These are phyloP conservation scores for Millerago galiae DNA, from an alignment of 805 yeast genomes.

Conservation along the genomic window DNA sequence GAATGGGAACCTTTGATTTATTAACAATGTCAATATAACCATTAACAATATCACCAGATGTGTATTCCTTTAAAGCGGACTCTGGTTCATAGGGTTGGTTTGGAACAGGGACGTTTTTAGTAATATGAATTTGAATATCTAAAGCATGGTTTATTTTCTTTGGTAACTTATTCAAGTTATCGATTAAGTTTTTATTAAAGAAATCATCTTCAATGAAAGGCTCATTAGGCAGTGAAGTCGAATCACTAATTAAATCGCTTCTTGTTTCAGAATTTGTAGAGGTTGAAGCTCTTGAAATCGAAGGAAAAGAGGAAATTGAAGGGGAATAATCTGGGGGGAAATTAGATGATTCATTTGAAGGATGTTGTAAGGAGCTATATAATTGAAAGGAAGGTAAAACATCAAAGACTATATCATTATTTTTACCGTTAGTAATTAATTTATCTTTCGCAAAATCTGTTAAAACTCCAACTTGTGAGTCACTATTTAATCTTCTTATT, in stretches of 20 bases:
- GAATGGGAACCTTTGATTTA: conserved; percentile 37
- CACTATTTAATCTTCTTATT: conserved; percentile 1
- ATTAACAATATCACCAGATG: conserved; percentile 60
- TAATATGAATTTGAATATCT: conserved; percentile 42
- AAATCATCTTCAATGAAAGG: not conserved
- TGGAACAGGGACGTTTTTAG: conserved; percentile 45
- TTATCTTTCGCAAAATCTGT: conserved; percentile 2
- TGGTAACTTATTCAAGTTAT: conserved; percentile 44
- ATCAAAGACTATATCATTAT: conserved; percentile 32
- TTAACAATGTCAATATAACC: conserved; percentile 52
- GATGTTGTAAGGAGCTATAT: conserved; percentile 44
- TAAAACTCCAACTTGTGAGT: conserved; percentile 1
- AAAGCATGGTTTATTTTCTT: conserved; percentile 28
- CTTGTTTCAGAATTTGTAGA: not conserved
- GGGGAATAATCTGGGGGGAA: conserved; percentile 29
- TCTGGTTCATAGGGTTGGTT: conserved; percentile 19
- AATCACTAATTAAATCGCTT: not conserved
- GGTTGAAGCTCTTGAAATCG: not conserved
- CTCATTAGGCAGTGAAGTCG: not conserved
- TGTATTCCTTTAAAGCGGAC: conserved; percentile 46
- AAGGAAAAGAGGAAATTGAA: not conserved
- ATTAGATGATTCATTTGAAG: conserved; percentile 25
- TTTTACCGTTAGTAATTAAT: conserved; percentile 2
- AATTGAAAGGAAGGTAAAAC: conserved; percentile 65
- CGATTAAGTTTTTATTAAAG: conserved; percentile 36